A percentile compares a stretch with the other conserved stretches of the same genome.
Evolutionary conservation across 1,284 basidiomycete species (phyloP).

Genomic region (Coniferiporia sulphurascens): DNA sequence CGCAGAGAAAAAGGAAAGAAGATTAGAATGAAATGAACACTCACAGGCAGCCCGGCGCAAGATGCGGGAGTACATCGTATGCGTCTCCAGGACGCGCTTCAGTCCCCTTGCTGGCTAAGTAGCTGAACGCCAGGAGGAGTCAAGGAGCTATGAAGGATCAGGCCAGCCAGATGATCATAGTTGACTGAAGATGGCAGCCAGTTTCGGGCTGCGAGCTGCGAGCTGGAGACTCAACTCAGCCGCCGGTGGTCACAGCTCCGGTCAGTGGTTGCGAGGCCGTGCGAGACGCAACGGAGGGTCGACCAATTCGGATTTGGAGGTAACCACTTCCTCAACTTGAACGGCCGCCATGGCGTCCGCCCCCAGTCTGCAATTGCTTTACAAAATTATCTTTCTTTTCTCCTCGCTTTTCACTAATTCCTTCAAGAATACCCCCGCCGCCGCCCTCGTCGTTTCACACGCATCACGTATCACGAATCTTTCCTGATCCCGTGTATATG

Average conservation of each 20-base stretch:
- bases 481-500: too few species aligned
- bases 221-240: background rate
- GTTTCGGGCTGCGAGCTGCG: background rate
- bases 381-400: too few species aligned
- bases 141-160: background rate
- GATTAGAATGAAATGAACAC: background rate
- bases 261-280: background rate
- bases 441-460: too few species aligned
- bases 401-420: too few species aligned
- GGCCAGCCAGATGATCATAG: background rate
- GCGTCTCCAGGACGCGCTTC: background rate
- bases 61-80: background rate
- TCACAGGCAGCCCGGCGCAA: background rate
- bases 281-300: background rate
- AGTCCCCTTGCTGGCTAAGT: background rate
- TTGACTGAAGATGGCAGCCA: background rate
- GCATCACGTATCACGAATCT: too few species aligned
- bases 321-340: too few species aligned
- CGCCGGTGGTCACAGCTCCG: background rate
- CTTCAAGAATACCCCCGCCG: too few species aligned
- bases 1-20: background rate
- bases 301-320: background rate
- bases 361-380: too few species aligned
- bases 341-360: too few species aligned
- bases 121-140: background rate